Evolutionary conservation across 805 yeast species (phyloP).

Genomic region (Cyberlindnera euphorbiiphila): DNA sequence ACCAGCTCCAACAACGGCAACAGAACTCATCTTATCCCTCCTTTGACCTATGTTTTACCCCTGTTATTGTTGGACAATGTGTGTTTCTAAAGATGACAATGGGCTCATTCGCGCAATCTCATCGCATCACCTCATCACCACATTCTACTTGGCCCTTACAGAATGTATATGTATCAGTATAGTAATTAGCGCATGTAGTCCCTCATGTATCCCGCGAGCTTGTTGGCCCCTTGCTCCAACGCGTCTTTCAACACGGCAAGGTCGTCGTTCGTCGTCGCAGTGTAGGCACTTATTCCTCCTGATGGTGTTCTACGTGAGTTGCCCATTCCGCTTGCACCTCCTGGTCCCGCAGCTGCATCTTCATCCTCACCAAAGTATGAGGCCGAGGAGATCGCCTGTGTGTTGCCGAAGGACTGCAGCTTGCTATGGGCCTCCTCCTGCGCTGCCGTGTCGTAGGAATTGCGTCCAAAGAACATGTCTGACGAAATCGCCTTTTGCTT

Average conservation of each 20-base stretch:
- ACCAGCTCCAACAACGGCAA: conserved; percentile 83
- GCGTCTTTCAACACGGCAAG: conserved; percentile 86
- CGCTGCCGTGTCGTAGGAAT: conserved; percentile 71
- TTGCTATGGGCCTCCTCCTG: conserved; percentile 80
- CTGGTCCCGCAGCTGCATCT: too few species aligned
- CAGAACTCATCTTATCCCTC: conserved; percentile 20
- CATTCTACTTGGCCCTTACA: background rate
- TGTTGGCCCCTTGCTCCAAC: conserved; percentile 89
- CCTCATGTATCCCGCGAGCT: conserved; percentile 78
- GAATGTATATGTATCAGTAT: background rate
- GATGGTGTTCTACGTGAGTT: too few species aligned
- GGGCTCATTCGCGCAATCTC: background rate
- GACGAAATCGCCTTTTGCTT: conserved; percentile 92
- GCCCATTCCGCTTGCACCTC: too few species aligned
- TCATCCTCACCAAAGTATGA: conserved; percentile 89
- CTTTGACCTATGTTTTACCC: background rate
- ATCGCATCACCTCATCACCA: background rate
- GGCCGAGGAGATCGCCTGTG: conserved; percentile 86
- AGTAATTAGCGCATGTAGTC: conserved; percentile 67
- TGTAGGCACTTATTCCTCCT: conserved; percentile 56
- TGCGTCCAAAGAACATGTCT: conserved; percentile 90
- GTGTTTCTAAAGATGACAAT: background rate
- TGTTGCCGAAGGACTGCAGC: conserved; percentile 76
- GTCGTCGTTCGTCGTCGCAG: conserved; percentile 83
- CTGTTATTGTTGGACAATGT: background rate